Percentiles rank a stretch among this genome's conserved stretches.
phyloP scores from a whole-genome alignment of 2,329 filamentous ascomycete genomes.

The Penicillium italicum region DNA sequence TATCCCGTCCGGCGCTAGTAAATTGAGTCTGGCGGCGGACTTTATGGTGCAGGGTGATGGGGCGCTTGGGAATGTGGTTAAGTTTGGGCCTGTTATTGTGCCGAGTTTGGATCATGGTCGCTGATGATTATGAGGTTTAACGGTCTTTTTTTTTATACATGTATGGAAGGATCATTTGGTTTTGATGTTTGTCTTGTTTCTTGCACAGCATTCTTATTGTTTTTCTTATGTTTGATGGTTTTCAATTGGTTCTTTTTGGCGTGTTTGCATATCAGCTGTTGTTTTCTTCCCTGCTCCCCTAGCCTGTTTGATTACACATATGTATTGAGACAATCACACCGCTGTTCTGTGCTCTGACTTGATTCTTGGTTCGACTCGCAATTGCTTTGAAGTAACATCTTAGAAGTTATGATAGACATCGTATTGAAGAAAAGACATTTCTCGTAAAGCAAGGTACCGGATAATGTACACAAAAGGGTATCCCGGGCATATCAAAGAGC shows the following conservation, averaged over 20 bases:
- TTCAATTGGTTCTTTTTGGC: neutral
- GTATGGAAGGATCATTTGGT: no score
- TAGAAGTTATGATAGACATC: neutral
- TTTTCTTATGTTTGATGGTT: slow-evolving; percentile 5
- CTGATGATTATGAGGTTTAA: slow-evolving; percentile 31
- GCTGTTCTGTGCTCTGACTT: neutral
- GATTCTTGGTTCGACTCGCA: neutral
- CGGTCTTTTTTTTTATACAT: neutral
- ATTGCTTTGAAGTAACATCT: neutral
- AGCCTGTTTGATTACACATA: neutral
- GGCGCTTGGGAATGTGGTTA: slow-evolving; percentile 74
- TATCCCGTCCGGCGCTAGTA: slow-evolving; percentile 35
- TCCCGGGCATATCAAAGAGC: neutral
- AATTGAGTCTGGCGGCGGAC: slow-evolving; percentile 85
- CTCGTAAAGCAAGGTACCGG: neutral
- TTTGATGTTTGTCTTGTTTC: neutral
- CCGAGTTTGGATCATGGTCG: slow-evolving; percentile 76
- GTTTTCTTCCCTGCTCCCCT: neutral
- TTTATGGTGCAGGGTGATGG: slow-evolving; percentile 96
- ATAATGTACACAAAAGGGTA: neutral
- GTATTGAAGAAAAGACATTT: neutral
- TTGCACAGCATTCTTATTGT: slow-evolving; percentile 3
- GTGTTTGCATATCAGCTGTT: neutral
- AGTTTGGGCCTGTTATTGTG: slow-evolving; percentile 95
- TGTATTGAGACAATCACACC: neutral